These are phyloP conservation scores for Stephanodiscus minutulus DNA, from an alignment of 108 stramenopile species.

Conservation along the genomic window DNA sequence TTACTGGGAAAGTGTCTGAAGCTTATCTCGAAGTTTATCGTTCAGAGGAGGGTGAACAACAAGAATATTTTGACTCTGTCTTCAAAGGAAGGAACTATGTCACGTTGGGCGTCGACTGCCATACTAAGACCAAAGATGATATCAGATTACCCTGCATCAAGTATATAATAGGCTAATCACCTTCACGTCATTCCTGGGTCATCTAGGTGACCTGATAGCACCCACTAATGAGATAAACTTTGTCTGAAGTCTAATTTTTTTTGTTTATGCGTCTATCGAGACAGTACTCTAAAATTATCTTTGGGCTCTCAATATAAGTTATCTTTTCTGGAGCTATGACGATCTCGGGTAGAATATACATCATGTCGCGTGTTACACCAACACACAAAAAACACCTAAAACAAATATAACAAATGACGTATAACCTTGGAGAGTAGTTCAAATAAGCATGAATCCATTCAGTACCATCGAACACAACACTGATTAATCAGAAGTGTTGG, in stretches of 20 bases:
- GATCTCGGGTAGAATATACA: background rate
- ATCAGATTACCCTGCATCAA: constrained; percentile 55
- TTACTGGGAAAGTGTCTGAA: constrained; percentile 47
- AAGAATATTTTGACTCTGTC: constrained; percentile 55
- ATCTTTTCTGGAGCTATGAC: background rate
- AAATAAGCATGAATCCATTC: background rate
- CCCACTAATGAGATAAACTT: too few relatives aligned
- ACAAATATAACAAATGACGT: constrained; percentile 4
- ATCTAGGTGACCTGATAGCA: background rate
- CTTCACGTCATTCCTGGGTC: background rate
- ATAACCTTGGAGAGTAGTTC: background rate
- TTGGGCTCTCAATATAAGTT: background rate
- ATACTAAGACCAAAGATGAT: constrained; percentile 41
- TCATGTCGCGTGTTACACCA: background rate
- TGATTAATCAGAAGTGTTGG: background rate
- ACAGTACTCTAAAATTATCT: too few relatives aligned
- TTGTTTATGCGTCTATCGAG: background rate
- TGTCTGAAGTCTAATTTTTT: too few relatives aligned
- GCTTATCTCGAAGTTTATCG: constrained; percentile 55
- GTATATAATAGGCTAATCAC: constrained; percentile 24
- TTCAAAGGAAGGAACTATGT: constrained; percentile 53
- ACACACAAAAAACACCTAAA: background rate
- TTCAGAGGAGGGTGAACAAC: constrained; percentile 50
- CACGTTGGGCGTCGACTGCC: constrained; percentile 53
- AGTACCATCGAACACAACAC: background rate